Evolutionary conservation across 164 flowering plant genomes (phyloP).

Genomic region (Cinnamomum micranthum): DNA sequence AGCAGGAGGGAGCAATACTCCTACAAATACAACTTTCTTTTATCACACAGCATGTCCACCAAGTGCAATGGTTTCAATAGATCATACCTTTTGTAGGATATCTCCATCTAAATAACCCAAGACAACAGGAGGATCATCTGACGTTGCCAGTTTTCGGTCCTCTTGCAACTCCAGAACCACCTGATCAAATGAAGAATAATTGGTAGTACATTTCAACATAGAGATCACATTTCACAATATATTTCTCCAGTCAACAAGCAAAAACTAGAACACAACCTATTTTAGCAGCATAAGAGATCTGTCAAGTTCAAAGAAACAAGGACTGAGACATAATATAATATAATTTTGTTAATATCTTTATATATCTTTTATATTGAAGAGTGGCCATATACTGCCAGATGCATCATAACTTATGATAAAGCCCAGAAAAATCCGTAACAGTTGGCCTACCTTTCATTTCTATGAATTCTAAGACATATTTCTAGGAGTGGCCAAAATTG

Average conservation of each 20-base stretch:
- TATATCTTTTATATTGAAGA: too few species aligned
- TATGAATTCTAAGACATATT: too few species aligned
- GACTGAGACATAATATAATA: background rate
- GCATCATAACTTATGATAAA: too few species aligned
- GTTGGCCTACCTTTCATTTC: background rate
- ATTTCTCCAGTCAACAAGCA: background rate
- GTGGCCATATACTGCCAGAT: background rate
- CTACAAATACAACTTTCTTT: background rate
- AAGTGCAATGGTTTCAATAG: background rate
- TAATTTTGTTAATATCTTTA: background rate
- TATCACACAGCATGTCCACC: too few species aligned
- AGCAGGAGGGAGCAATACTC: background rate
- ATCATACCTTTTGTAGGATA: constrained; percentile 55
- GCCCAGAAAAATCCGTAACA: background rate
- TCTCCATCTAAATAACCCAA: constrained; percentile 68
- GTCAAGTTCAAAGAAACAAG: background rate
- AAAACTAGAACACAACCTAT: background rate
- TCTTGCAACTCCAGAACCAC: constrained; percentile 78
- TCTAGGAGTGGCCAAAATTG: too few species aligned
- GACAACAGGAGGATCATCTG: constrained; percentile 84
- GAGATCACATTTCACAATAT: background rate
- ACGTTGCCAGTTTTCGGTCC: constrained; percentile 71
- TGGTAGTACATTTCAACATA: background rate
- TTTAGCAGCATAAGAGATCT: background rate
- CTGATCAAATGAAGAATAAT: constrained; percentile 28